These are phyloP conservation scores for Amanita subjunquillea DNA, from an alignment of 768 basidiomycete genomes.

Conservation along the genomic window DNA sequence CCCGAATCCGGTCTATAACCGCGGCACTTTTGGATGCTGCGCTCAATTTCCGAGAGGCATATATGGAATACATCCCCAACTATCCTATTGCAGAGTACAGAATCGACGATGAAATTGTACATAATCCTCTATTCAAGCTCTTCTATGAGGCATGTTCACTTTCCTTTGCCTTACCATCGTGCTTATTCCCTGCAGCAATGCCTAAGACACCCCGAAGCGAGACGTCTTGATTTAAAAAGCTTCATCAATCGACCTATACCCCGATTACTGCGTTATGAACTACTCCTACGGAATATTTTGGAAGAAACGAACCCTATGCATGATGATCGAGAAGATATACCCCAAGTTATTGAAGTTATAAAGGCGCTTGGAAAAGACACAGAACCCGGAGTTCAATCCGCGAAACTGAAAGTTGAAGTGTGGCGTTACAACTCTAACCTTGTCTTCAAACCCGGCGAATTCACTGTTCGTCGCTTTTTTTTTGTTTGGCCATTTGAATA, in stretches of 20 bases:
- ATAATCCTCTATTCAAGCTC: constrained; percentile 67
- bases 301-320: constrained; percentile 67
- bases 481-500: not conserved
- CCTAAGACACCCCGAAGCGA: constrained; percentile 61
- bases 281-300: constrained; percentile 72
- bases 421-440: constrained; percentile 80
- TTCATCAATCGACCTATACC: constrained; percentile 92
- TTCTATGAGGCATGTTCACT: constrained; percentile 63
- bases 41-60: constrained; percentile 85
- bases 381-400: constrained; percentile 76
- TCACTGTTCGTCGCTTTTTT: constrained; percentile 30
- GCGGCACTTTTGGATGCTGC: constrained; percentile 83
- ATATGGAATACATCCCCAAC: constrained; percentile 89
- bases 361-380: constrained; percentile 79
- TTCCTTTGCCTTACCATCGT: constrained; percentile 5
- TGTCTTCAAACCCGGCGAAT: constrained; percentile 70
- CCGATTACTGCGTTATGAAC: constrained; percentile 78
- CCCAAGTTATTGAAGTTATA: constrained; percentile 81
- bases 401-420: constrained; percentile 83
- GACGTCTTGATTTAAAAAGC: constrained; percentile 82
- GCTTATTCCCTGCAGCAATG: constrained; percentile 22
- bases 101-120: constrained; percentile 81
- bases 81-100: constrained; percentile 86
- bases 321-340: constrained; percentile 75
- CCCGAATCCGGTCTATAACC: constrained; percentile 67